Evolutionary conservation across 2,329 filamentous ascomycete genomes (phyloP).

Genomic region (Xylogone sp.): DNA sequence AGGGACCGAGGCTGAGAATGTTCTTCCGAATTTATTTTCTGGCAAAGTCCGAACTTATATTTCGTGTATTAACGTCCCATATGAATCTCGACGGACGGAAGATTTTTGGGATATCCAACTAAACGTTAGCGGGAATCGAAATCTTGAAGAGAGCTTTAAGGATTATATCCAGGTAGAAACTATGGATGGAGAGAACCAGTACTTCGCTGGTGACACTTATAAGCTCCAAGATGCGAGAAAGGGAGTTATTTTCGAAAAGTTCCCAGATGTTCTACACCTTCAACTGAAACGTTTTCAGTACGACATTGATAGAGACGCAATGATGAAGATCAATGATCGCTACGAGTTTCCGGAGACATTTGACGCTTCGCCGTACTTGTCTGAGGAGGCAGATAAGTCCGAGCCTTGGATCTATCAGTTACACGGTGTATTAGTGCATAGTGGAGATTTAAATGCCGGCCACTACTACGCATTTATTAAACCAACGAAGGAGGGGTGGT

Average conservation of each 20-base stretch:
- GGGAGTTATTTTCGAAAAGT: constrained; percentile 93
- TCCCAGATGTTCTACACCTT: constrained; percentile 89
- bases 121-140: constrained; percentile 92
- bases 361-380: constrained; percentile 82
- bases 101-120: constrained; percentile 99
- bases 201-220: constrained; percentile 84
- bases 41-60: constrained; percentile 99
- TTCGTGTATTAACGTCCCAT: constrained; percentile 96
- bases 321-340: constrained; percentile 97
- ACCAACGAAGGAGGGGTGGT: constrained; percentile 86
- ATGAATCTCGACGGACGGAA: constrained; percentile 91
- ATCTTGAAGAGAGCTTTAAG: constrained; percentile 87
- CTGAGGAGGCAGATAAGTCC: constrained; percentile 79
- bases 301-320: constrained; percentile 90
- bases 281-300: constrained; percentile 98
- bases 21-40: constrained; percentile 85
- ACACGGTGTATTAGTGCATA: constrained; percentile 93
- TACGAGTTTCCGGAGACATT: constrained; percentile 86
- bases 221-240: constrained; percentile 96
- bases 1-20: constrained; percentile 85
- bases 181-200: constrained; percentile 97
- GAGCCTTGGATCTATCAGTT: constrained; percentile 90
- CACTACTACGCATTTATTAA: constrained; percentile 99
- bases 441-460: constrained; percentile 91
- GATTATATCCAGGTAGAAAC: constrained; percentile 97